Conservation (phyloP, 164 flowering plant species). For the Paratinospora sagittata region DNA sequence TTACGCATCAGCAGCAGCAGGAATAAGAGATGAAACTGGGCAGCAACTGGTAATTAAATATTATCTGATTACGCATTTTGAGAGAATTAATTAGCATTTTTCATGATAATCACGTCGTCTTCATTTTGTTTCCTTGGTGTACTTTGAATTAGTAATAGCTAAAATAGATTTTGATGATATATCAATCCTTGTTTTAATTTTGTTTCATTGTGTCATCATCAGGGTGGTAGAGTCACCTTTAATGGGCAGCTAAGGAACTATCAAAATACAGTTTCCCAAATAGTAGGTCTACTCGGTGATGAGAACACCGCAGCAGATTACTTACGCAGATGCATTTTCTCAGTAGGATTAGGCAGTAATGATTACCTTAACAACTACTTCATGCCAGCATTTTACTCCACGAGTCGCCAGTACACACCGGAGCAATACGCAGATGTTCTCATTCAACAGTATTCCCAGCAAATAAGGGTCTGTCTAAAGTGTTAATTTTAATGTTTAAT, state of each 20-base stretch:
- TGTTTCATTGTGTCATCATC: neutral
- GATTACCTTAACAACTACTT: slow-evolving; percentile 60
- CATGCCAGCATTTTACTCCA: slow-evolving; percentile 48
- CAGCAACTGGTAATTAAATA: slow-evolving; percentile 50
- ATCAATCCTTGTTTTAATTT: neutral
- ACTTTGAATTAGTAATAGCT: neutral
- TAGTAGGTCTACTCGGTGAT: slow-evolving; percentile 46
- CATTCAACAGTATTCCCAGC: slow-evolving; percentile 46
- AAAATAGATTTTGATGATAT: too few relatives aligned
- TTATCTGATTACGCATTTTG: too few relatives aligned
- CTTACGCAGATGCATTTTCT: slow-evolving; percentile 19
- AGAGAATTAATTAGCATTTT: too few relatives aligned
- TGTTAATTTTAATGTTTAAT: too few relatives aligned
- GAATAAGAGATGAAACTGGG: slow-evolving; percentile 20
- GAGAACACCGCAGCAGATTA: slow-evolving; percentile 27
- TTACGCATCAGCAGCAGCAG: slow-evolving; percentile 11
- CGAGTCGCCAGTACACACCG: slow-evolving; percentile 48
- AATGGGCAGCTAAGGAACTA: slow-evolving; percentile 44
- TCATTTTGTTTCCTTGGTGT: too few relatives aligned
- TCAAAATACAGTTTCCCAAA: slow-evolving; percentile 30
- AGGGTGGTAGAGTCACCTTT: slow-evolving; percentile 62
- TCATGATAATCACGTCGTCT: too few relatives aligned
- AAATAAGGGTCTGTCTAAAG: slow-evolving; percentile 36
- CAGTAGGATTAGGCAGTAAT: slow-evolving; percentile 40
- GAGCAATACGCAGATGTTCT: slow-evolving; percentile 62